These are phyloP conservation scores for Arabidopsis suecica DNA, from an alignment of 345 rosid genomes.

Conservation along the genomic window DNA sequence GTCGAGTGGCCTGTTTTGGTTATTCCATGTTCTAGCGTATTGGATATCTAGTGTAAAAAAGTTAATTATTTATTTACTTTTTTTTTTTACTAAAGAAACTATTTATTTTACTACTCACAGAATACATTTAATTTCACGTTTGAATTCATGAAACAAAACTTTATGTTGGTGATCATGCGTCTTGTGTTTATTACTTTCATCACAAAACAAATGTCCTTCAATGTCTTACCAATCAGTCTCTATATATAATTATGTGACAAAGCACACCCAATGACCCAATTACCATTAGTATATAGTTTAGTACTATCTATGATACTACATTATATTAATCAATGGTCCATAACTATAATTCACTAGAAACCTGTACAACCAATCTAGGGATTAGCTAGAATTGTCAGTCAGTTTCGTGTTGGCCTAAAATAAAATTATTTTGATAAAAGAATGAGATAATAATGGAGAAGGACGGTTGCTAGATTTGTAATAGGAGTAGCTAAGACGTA, in stretches of 20 bases:
- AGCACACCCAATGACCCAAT: conserved; percentile 17
- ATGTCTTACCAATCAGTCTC: neutral
- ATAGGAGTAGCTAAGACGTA: conserved; percentile 34
- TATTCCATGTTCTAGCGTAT: neutral
- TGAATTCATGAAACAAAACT: conserved; percentile 2
- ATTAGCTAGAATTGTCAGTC: conserved; percentile 44
- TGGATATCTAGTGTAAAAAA: neutral
- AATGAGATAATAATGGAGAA: conserved; percentile 10
- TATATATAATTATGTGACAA: conserved; percentile 8
- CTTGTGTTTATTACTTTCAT: neutral
- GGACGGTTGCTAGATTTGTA: conserved; percentile 38
- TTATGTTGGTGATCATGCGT: conserved; percentile 4
- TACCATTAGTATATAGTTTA: neutral
- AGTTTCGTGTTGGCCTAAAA: conserved; percentile 42
- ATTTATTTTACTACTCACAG: too few species aligned
- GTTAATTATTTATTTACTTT: neutral
- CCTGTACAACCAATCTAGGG: conserved; percentile 29
- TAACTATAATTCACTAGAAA: conserved; percentile 29
- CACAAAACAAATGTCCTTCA: neutral
- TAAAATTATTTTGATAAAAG: neutral
- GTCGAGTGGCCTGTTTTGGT: neutral
- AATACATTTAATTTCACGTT: neutral
- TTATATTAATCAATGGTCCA: conserved; percentile 33
- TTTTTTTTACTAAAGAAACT: too few species aligned
- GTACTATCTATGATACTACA: neutral